Evolutionary conservation across 768 basidiomycete species (phyloP), one percentile per base, ranked within the genome.

Genomic region (Austroboletus eburneus): DNA sequence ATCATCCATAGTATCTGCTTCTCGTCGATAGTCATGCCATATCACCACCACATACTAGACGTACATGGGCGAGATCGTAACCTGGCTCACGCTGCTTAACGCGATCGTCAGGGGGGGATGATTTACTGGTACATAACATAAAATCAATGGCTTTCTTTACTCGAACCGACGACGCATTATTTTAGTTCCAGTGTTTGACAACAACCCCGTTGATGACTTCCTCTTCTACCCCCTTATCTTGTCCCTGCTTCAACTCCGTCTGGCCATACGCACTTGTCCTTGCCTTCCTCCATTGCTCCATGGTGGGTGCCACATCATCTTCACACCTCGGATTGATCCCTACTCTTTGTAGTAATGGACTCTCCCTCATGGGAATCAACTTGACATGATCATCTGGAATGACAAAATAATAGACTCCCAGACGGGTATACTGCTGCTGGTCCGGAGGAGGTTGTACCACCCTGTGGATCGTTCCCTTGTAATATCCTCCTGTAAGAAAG

Each of bases 401-500:
- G 25, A 61, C 63, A 53, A 84, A 83, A 61, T 83, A 82, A 57
- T 82, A 81, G 3, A 74, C 69, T 0, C 81, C 80, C 2, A 82
- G 67, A 9, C 81, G 76, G 14, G 74, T 67, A 50, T 70, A 63
- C 24, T 57, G 59, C 24, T 64, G 73, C 51, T 83, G 81, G 49
- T 81, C 79, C 0, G 57, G 53, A 9, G 80, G 81, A 2, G 80
- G 82, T 52, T 77, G 77, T 3, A 80, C 68, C 16, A 83, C 80
- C 13, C 80, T 74, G 54, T 83, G 81, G 42, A 81, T 75, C 1
- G 81, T 82, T 17, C 73, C 76, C 25, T 69, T 72, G 62, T 82
- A 82, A 52, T 68, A 81, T 2, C 80, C 80, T 1, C 81, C 80
- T 2, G 78, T 79, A 17, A 83, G 68, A 55, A 82, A 79, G 42